phyloP scores from a whole-genome alignment of 257 asterid species.

The Solanum verrucosum region DNA sequence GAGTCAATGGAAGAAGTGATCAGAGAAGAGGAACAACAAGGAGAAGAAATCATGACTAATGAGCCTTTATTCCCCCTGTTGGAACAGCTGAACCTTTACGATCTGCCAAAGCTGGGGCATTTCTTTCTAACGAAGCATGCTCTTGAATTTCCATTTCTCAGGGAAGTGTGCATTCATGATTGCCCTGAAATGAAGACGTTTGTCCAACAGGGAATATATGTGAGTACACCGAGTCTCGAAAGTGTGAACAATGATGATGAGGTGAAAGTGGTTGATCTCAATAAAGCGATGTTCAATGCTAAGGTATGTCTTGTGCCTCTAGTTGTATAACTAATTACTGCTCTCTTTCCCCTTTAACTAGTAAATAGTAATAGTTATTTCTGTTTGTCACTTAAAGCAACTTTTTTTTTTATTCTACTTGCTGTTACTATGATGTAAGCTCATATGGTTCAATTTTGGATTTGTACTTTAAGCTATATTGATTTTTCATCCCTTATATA shows the following conservation, averaged over 20 bases:
- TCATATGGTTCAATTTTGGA: background rate
- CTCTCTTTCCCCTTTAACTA: background rate
- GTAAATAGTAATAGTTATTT: background rate
- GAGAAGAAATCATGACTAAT: background rate
- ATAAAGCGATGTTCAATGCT: background rate
- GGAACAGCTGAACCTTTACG: background rate
- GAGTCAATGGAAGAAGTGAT: background rate
- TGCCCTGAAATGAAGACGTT: background rate
- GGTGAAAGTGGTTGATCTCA: background rate
- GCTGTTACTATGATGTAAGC: background rate
- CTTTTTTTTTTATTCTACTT: too few relatives aligned
- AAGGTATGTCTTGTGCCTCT: background rate
- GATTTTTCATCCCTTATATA: background rate
- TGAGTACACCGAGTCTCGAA: background rate
- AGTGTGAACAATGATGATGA: background rate
- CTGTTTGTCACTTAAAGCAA: background rate
- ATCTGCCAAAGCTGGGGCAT: background rate
- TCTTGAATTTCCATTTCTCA: background rate
- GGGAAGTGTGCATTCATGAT: background rate
- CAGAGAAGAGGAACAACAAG: background rate
- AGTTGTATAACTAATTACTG: background rate
- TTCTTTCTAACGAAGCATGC: background rate
- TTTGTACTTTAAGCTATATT: background rate
- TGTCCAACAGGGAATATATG: background rate
- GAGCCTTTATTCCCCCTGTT: background rate